Percentiles rank a stretch among this genome's conserved stretches.
Evolutionary conservation across 345 rosid genomes (phyloP).

Genomic region (Camelina laxa): DNA sequence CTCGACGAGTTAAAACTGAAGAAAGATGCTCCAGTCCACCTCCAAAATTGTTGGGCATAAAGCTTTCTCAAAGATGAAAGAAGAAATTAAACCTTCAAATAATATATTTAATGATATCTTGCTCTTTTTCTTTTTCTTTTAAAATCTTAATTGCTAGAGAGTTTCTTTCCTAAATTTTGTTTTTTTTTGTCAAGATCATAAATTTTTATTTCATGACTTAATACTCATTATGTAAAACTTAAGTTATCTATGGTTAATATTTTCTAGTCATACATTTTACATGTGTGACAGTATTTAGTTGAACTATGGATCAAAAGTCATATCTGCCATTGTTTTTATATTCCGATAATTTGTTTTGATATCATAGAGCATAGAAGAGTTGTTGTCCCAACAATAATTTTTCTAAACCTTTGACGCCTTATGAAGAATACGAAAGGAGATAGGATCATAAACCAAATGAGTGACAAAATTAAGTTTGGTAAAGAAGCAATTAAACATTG

Average conservation of each 20-base stretch:
- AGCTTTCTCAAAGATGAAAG: not conserved
- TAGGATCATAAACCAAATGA: not conserved
- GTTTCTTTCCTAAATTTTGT: not conserved
- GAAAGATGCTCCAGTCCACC: not conserved
- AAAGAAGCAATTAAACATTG: not conserved
- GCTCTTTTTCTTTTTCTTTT: not conserved
- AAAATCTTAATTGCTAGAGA: too few species aligned
- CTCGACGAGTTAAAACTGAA: not conserved
- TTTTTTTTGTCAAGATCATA: not conserved
- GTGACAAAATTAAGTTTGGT: not conserved
- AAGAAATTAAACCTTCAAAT: not conserved
- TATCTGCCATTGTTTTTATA: not conserved
- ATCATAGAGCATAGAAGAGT: not conserved
- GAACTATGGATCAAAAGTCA: not conserved
- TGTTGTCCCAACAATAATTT: not conserved
- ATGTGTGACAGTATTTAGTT: not conserved
- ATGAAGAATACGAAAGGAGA: not conserved
- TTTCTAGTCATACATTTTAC: not conserved
- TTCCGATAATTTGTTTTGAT: not conserved
- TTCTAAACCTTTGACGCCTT: not conserved
- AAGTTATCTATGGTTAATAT: not conserved
- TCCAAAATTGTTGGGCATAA: not conserved
- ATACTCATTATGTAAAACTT: constrained; percentile 5
- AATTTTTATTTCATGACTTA: not conserved
- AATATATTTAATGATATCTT: not conserved